Evolutionary conservation across 495 filamentous ascomycete species (phyloP).

Genomic region (Penicillium coprophilum): DNA sequence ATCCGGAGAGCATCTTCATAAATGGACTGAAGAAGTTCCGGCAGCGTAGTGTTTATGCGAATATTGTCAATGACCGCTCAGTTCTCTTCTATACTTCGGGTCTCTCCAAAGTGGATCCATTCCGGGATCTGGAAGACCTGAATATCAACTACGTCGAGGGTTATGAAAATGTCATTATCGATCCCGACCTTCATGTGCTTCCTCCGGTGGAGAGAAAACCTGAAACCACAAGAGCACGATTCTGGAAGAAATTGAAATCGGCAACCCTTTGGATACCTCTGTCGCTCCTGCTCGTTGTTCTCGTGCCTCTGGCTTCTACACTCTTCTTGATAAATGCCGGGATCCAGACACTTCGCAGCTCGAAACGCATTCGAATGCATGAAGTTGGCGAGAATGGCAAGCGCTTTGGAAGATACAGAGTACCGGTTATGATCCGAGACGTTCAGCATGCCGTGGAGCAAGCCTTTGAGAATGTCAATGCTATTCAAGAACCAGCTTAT

Average conservation of each 20-base stretch:
- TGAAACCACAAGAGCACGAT: conserved; percentile 30
- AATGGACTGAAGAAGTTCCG: conserved; percentile 72
- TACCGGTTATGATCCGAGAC: conserved; percentile 73
- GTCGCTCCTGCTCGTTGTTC: conserved; percentile 58
- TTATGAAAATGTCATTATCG: conserved; percentile 75
- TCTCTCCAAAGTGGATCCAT: conserved; percentile 75
- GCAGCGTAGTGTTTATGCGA: conserved; percentile 73
- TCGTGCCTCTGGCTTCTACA: conserved; percentile 66
- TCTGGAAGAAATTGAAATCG: conserved; percentile 29
- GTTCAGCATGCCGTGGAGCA: conserved; percentile 70
- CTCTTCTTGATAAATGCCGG: conserved; percentile 73
- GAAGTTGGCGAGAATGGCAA: conserved; percentile 66
- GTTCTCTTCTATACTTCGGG: conserved; percentile 79
- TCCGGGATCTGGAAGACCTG: conserved; percentile 58
- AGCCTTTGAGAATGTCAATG: conserved; percentile 68
- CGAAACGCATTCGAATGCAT: conserved; percentile 71
- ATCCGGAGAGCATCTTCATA: conserved; percentile 84
- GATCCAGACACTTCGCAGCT: conserved; percentile 71
- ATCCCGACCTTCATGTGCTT: conserved; percentile 62
- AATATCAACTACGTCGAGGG: conserved; percentile 69
- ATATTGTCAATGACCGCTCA: conserved; percentile 79
- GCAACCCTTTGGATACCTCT: conserved; percentile 52
- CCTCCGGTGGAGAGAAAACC: conserved; percentile 37
- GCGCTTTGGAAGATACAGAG: conserved; percentile 63
- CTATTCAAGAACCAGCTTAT: conserved; percentile 60